phyloP scores from a whole-genome alignment of 129 eudicot genomes.

The Pseudognaphalium luteoalbum region DNA sequence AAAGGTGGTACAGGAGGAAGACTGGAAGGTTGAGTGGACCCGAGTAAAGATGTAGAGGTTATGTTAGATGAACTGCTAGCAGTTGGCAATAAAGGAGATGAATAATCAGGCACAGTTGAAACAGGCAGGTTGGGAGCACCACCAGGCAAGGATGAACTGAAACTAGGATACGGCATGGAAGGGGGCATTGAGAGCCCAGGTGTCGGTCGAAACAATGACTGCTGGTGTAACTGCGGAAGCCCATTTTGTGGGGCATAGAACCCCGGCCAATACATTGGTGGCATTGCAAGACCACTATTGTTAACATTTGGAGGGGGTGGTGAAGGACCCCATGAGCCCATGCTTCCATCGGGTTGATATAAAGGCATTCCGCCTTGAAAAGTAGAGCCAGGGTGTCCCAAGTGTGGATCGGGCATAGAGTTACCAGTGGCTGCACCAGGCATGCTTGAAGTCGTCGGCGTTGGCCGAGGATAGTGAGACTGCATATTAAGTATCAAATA shows the following conservation, averaged over 20 bases:
- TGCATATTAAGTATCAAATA: constrained; percentile 30
- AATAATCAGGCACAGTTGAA: constrained; percentile 44
- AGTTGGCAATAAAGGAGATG: constrained; percentile 36
- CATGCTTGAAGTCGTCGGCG: constrained; percentile 55
- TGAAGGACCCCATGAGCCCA: constrained; percentile 79
- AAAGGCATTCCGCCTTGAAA: constrained; percentile 68
- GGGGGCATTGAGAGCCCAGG: constrained; percentile 55
- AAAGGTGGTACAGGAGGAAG: constrained; percentile 52
- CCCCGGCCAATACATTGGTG: constrained; percentile 98
- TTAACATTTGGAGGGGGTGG: constrained; percentile 56
- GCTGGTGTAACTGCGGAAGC: constrained; percentile 77
- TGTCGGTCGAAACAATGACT: constrained; percentile 69
- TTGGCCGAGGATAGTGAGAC: constrained; percentile 85
- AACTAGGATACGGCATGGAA: constrained; percentile 64
- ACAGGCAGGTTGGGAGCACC: constrained; percentile 42
- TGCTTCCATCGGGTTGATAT: constrained; percentile 72
- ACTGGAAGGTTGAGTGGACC: constrained; percentile 46
- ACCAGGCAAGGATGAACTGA: constrained; percentile 49
- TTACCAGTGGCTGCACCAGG: constrained; percentile 48
- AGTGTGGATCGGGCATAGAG: constrained; percentile 48
- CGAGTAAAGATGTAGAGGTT: constrained; percentile 32
- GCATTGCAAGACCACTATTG: constrained; percentile 70
- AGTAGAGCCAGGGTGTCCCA: constrained; percentile 64
- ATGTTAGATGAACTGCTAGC: constrained; percentile 34
- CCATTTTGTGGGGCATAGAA: constrained; percentile 70